A percentile compares a stretch with the other conserved stretches of the same genome.
Conservation (phyloP, 179 eudicot species). For the Beta macrorhiza region DNA sequence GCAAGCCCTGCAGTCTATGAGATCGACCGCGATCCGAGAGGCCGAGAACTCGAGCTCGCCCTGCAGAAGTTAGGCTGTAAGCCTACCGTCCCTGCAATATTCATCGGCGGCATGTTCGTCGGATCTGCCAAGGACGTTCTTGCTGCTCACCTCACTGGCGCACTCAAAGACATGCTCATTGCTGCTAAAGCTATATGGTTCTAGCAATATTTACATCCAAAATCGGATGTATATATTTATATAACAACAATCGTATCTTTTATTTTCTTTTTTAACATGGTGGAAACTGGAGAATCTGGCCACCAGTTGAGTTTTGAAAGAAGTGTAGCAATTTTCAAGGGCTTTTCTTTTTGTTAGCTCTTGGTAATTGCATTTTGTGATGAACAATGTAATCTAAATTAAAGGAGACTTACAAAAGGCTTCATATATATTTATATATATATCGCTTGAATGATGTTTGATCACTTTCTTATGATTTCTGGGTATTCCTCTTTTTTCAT, state of each 20-base stretch:
- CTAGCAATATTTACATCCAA: slow-evolving; percentile 17
- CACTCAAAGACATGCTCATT: slow-evolving; percentile 41
- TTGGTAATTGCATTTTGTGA: slow-evolving; percentile 11
- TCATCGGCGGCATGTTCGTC: slow-evolving; percentile 47
- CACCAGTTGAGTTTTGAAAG: background rate
- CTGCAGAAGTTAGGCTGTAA: slow-evolving; percentile 43
- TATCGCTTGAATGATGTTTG: background rate
- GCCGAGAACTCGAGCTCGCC: slow-evolving; percentile 57
- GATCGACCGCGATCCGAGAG: slow-evolving; percentile 46
- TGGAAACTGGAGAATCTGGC: background rate
- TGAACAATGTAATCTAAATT: background rate
- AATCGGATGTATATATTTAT: background rate
- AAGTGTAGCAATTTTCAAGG: background rate
- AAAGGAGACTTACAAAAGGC: background rate
- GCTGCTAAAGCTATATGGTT: slow-evolving; percentile 54
- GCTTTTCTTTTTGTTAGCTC: slow-evolving; percentile 19
- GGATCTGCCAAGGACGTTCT: slow-evolving; percentile 46
- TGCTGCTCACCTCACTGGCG: slow-evolving; percentile 45
- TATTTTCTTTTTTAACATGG: too few species aligned
- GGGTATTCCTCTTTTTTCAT: background rate
- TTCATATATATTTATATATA: too few species aligned
- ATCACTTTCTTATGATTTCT: background rate
- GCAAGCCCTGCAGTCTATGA: slow-evolving; percentile 59
- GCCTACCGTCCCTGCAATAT: slow-evolving; percentile 47
- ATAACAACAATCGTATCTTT: too few species aligned